Evolutionary conservation across 2,329 filamentous ascomycete species (phyloP).

Genomic region (Pseudogymnoascus sp.): DNA sequence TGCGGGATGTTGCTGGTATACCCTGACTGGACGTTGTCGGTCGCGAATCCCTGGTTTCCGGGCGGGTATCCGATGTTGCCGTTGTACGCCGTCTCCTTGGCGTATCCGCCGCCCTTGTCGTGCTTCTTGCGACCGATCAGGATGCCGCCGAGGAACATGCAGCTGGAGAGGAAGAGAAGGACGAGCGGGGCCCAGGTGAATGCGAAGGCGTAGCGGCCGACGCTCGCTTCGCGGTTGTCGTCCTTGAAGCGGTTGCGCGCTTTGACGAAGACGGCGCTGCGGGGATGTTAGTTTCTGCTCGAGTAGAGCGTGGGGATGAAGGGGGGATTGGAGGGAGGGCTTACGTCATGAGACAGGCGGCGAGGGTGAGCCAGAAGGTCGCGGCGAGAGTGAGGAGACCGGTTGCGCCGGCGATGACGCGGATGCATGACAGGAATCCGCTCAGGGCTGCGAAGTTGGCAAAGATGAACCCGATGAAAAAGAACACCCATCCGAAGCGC

Average conservation of each 20-base stretch:
- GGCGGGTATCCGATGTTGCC: not conserved
- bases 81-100: slow-evolving; percentile 1
- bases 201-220: slow-evolving; percentile 64
- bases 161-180: slow-evolving; percentile 54
- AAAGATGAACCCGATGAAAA: slow-evolving; percentile 78
- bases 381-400: slow-evolving; percentile 50
- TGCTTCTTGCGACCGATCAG: slow-evolving; percentile 17
- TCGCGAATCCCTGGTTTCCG: not conserved
- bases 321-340: slow-evolving; percentile 28
- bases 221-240: slow-evolving; percentile 45
- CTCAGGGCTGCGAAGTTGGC: slow-evolving; percentile 57
- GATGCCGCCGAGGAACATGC: slow-evolving; percentile 60
- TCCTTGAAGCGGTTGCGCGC: slow-evolving; percentile 58
- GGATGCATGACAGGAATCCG: slow-evolving; percentile 60
- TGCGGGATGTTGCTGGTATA: not conserved
- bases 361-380: slow-evolving; percentile 60
- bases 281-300: slow-evolving; percentile 15
- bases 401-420: slow-evolving; percentile 60
- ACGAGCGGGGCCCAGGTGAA: slow-evolving; percentile 70
- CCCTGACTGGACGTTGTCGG: not conserved
- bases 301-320: slow-evolving; percentile 17
- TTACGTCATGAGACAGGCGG: slow-evolving; percentile 68
- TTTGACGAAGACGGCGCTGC: slow-evolving; percentile 54
- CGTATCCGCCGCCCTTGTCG: not conserved
- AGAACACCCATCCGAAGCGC: slow-evolving; percentile 89